These are phyloP conservation scores for Knoxia roxburghii DNA, from an alignment of 257 asterid genomes.

Conservation along the genomic window DNA sequence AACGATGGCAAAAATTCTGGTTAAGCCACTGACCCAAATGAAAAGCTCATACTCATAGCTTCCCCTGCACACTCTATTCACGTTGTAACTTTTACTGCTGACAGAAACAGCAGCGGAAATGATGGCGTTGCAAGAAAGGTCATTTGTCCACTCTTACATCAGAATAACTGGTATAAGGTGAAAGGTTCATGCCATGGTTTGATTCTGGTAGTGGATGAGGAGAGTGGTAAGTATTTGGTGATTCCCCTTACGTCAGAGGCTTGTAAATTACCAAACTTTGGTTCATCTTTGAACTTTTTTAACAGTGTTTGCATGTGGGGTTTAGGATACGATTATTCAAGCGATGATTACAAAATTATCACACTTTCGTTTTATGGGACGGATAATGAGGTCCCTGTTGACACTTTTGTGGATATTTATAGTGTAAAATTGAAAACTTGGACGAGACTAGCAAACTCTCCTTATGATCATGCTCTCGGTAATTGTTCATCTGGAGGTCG, in stretches of 20 bases:
- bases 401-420: no score
- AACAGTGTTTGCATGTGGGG: conserved; percentile 30
- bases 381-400: no score
- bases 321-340: conserved; percentile 33
- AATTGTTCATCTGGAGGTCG: conserved; percentile 2
- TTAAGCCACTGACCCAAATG: no score
- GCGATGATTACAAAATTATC: conserved; percentile 43
- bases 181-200: conserved; percentile 35
- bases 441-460: no score
- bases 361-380: conserved; percentile 16
- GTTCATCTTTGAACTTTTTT: conserved; percentile 16
- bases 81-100: conserved; percentile 5
- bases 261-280: conserved; percentile 13
- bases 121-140: not conserved
- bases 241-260: conserved; percentile 30
- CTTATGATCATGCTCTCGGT: no score
- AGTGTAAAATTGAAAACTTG: no score
- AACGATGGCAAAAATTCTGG: no score
- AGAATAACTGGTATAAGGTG: conserved; percentile 10
- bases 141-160: conserved; percentile 3
- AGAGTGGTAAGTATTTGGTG: conserved; percentile 17
- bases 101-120: not conserved
- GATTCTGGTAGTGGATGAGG: conserved; percentile 17
- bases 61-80: not conserved
- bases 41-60: conserved; percentile 22